Base-by-base conservation (phyloP, 208 protist species). In the Acanthamoeba lenticulata region DNA sequence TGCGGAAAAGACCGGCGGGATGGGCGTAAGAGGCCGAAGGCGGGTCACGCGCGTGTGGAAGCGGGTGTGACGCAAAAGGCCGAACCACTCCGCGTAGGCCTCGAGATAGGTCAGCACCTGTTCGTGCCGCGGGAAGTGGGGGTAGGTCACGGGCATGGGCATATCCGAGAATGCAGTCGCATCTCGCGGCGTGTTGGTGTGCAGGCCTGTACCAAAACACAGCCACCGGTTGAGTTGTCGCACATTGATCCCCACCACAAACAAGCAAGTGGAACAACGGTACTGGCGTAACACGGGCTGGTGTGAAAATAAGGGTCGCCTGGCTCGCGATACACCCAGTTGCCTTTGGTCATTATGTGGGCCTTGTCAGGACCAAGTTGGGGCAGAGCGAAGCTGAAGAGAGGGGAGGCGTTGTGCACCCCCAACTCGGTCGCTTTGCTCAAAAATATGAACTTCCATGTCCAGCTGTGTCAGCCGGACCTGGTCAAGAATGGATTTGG, bases 391-490 rank as follows among this genome's bases (percentile, higher is more conserved):
- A 52, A 52, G 45, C 15, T 5, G 9, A 52, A 52, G 15, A 52
- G 13, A 67, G 7, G 15, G 57, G 15, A 7, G 57, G n/a, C 57
- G 4, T 21, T 62, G 13, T 17, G 4, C 44, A 88, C 79, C 79
- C 57, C 79, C 79, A 40, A 88, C 47, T 57, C 32, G 79, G 79
- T 88, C 79, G 27, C 40, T 88, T 36, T 88, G 79, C 45, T 88
- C 79, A 40, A 88, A 60, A 3, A 88, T 42, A 21, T 57, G 15
- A 7, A 88, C 79, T 24, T 88, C 47, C 13, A 83, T 7, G 60
- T 79, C 67, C n/a, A 6, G 5, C 45, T 83, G 21, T 29, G 60
- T 21, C 6, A 19, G 24, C 11, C 9, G 24, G n/a, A 44, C 7
- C 13, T 79, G 36, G 4, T 88, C 79, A 4, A 88, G 47, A 5